Base-by-base conservation (phyloP, 306 rosid species). In the Medicago arabica region DNA sequence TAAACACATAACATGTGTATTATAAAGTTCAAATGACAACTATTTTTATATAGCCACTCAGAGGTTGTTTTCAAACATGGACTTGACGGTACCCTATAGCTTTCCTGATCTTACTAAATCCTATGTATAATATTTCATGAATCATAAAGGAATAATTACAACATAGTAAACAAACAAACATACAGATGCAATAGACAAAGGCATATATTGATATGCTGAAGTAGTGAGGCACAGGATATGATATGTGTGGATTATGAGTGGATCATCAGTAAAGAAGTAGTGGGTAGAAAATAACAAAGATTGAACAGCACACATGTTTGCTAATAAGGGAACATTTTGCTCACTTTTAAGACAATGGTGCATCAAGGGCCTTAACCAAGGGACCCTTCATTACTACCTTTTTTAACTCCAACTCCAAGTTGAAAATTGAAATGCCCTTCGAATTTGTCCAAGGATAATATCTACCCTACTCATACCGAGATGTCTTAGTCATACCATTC, bases 211-310 rank as follows among this genome's bases (percentile, higher is more conserved):
- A 4, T 25, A 66, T 71, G 73, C n/a, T 74, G 81, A 49, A 53
- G 38, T 67, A 47, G 57, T 34, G 78, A 63, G 62, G 1, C 19
- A 41, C 2, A 60, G 34, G 84, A 84, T 57, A 77, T 79, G 80
- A 71, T 49, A 60, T 77, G 46, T 80, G 89, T 88, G 93, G 91
- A 87, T 72, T 75, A 78, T 91, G 93, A 85, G 73, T 88, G 88
- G 83, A 81, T 80, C 14, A 82, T 80, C 75, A 82, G 75, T 58
- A 34, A 34, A 84, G 3, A 57, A 57, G 69, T 53, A 71, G 69
- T 84, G 91, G 79, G 75, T 77, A 51, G 64, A 73, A 63, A 72
- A 75, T 57, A 79, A 80, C 83, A 87, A 91, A 83, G 69, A 72
- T 57, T 34, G 67, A 78, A 75, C 80, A 73, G 79, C 73, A 71